A percentile compares a stretch with the other conserved stretches of the same genome.
Conservation (phyloP, 139 green algal species). For the Coelastrella sp. region DNA sequence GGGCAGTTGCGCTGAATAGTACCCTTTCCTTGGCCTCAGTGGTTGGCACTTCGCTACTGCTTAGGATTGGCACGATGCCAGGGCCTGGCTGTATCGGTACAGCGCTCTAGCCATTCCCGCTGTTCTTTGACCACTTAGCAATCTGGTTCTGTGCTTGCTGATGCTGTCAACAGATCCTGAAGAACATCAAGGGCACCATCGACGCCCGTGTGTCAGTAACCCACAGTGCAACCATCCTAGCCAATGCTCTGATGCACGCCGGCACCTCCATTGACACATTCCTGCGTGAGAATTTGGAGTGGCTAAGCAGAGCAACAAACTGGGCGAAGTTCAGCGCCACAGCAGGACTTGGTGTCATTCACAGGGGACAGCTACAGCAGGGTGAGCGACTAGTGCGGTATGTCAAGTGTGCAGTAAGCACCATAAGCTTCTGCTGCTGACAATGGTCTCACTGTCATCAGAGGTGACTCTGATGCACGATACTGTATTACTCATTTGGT, state of each 20-base stretch:
- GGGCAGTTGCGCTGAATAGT: no score
- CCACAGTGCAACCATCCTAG: conserved; percentile 93
- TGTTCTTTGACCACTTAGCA: background rate
- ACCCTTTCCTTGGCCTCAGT: no score
- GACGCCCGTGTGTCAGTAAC: conserved; percentile 88
- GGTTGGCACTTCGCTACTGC: no score
- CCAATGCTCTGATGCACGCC: conserved; percentile 97
- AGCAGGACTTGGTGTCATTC: conserved; percentile 97
- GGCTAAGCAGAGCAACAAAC: conserved; percentile 97
- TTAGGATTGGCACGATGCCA: no score
- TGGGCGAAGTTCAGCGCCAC: conserved; percentile 99
- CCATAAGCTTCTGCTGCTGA: background rate
- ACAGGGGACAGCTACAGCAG: conserved; percentile 92
- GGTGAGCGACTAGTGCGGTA: conserved; percentile 42
- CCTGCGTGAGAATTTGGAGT: conserved; percentile 97
- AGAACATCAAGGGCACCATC: conserved; percentile 91
- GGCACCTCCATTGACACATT: conserved; percentile 98
- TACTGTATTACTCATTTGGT: no score
- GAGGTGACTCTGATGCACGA: no score
- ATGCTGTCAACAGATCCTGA: conserved; percentile 78
- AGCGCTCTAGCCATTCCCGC: no score
- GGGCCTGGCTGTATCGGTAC: no score
- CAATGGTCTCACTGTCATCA: no score
- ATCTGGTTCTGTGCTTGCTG: background rate
- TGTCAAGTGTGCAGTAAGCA: background rate